Conservation (phyloP, 768 basidiomycete species). For the Psilocybe subaeruginosa region DNA sequence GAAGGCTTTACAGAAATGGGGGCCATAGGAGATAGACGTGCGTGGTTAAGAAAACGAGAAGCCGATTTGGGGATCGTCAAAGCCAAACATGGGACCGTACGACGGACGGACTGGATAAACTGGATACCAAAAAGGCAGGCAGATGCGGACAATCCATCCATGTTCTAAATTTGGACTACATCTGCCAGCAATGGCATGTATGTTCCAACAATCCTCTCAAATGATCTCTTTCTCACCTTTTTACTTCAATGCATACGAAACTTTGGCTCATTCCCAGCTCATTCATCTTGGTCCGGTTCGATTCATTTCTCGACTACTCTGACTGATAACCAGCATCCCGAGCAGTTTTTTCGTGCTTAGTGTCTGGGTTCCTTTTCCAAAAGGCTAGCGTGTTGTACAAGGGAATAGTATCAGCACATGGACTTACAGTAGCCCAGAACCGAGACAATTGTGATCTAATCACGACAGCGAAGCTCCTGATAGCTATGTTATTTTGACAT, state of each 20-base stretch:
- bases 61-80: background rate
- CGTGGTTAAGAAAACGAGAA: slow-evolving; percentile 3
- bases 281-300: background rate
- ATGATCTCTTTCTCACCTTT: slow-evolving; percentile 13
- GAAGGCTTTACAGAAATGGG: background rate
- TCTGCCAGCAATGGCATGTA: slow-evolving; percentile 18
- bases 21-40: slow-evolving; percentile 1
- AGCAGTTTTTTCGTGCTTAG: background rate
- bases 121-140: background rate
- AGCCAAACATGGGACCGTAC: background rate
- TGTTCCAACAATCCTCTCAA: slow-evolving; percentile 12
- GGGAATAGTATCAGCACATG: background rate
- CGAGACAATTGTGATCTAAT: slow-evolving; percentile 17
- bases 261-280: slow-evolving; percentile 1
- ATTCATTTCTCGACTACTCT: background rate
- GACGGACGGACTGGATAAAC: background rate
- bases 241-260: slow-evolving; percentile 18
- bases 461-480: slow-evolving; percentile 11
- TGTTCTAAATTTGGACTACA: slow-evolving; percentile 5
- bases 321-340: background rate
- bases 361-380: background rate
- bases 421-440: slow-evolving; percentile 9
- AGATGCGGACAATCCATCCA: background rate
- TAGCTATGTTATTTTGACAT: slow-evolving; percentile 22
- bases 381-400: background rate